Conservation (phyloP, 768 basidiomycete genomes). For the Porpolomopsis calyptriformis region DNA sequence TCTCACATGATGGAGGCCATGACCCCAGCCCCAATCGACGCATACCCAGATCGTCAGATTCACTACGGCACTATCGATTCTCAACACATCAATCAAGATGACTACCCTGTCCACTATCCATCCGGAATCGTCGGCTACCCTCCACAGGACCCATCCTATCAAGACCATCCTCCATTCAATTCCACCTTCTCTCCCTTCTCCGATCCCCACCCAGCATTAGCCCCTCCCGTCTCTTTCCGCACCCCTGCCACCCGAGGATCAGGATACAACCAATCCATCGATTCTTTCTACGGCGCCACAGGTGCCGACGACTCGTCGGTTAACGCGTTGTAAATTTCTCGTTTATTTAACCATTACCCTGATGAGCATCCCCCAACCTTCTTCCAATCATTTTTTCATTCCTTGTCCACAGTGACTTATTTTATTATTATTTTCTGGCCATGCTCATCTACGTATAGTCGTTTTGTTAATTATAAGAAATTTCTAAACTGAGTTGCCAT, state of each 20-base stretch:
- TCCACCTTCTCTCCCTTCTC: not conserved
- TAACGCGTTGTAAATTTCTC: not conserved
- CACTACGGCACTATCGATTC: constrained; percentile 3
- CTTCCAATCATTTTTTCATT: not conserved
- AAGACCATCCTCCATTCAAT: not conserved
- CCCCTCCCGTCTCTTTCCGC: constrained; percentile 10
- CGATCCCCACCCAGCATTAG: constrained; percentile 9
- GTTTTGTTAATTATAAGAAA: not conserved
- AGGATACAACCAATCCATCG: constrained; percentile 13
- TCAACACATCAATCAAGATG: not conserved
- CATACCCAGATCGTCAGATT: constrained; percentile 11
- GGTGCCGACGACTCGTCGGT: not conserved
- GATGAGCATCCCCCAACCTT: not conserved
- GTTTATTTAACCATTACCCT: not conserved
- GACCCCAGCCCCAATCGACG: constrained; percentile 1
- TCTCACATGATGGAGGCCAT: constrained; percentile 5
- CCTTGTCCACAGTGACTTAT: not conserved
- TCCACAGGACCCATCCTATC: not conserved
- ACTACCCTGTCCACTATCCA: not conserved
- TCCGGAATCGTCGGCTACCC: not conserved
- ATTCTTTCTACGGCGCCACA: constrained; percentile 17
- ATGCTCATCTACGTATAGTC: not conserved
- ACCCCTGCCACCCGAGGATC: constrained; percentile 11
- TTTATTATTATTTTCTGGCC: not conserved
- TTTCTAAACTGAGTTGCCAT: not conserved